phyloP scores from a whole-genome alignment of 495 filamentous ascomycete genomes.

The Penicillium diatomitis region DNA sequence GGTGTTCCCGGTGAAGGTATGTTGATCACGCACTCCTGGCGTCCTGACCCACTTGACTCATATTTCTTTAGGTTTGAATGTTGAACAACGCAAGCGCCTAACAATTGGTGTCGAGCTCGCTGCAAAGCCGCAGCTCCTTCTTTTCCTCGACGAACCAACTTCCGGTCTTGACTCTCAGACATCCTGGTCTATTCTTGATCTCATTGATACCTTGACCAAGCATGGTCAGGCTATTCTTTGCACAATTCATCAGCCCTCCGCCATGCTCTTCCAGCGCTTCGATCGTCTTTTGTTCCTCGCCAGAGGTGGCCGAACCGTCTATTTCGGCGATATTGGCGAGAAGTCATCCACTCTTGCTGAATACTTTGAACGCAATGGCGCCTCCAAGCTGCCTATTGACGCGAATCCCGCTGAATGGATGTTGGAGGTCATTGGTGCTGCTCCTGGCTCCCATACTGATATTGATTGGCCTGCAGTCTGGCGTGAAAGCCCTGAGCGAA shows the following conservation, averaged over 20 bases:
- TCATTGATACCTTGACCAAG: slow-evolving; percentile 79
- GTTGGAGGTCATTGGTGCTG: slow-evolving; percentile 87
- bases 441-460: slow-evolving; percentile 67
- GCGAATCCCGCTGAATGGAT: slow-evolving; percentile 96
- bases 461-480: slow-evolving; percentile 80
- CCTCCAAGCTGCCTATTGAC: slow-evolving; percentile 55
- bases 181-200: slow-evolving; percentile 79
- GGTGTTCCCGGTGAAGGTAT: slow-evolving; percentile 70
- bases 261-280: slow-evolving; percentile 91
- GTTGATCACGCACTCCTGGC: too few relatives aligned
- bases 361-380: slow-evolving; percentile 80
- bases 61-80: slow-evolving; percentile 48
- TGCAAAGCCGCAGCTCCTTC: slow-evolving; percentile 74
- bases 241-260: slow-evolving; percentile 93
- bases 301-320: slow-evolving; percentile 74
- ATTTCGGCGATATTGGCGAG: slow-evolving; percentile 83
- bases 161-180: slow-evolving; percentile 85
- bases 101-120: slow-evolving; percentile 82
- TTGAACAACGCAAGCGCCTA: slow-evolving; percentile 75
- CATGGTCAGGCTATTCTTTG: slow-evolving; percentile 87
- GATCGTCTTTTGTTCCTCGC: slow-evolving; percentile 81
- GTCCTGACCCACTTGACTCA: too few relatives aligned
- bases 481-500: slow-evolving; percentile 66
- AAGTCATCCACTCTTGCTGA: slow-evolving; percentile 61
- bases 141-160: slow-evolving; percentile 86